Base-by-base conservation (phyloP, 768 basidiomycete species). In the Xerocomellus chrysenteron region DNA sequence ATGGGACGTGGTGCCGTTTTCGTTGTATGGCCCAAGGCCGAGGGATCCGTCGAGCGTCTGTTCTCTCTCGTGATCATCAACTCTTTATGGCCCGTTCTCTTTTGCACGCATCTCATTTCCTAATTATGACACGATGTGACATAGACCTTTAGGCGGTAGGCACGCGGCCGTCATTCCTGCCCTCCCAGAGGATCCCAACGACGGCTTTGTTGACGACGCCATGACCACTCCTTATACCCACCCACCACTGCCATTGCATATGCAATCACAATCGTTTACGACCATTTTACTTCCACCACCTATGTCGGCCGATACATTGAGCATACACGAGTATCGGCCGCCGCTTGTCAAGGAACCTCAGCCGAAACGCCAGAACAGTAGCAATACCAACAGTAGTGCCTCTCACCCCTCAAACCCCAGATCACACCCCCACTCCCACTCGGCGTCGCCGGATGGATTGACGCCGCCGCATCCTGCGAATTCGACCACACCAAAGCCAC, bases 91-190 rank as follows among this genome's bases (percentile, higher is more conserved):
- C 63, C 57, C 52, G 40, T 48, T 39, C 47, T 63, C 56, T 60
- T 63, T 64, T 60, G 16, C 61, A 54, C 50, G 52, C 50, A 56
- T 57, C 66, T 69, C 61, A 60, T 66, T 69, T 63, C 65, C 56
- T 58, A 65, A 60, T 68, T 59, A 70, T 71, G 63, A 71, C 64
- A 62, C 55, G 58, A 73, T 71, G 45, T 67, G 48, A 68, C 64
- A 65, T 67, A 90, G 88, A 62, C 86, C 83, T 44, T 78, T 91
- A 54, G 90, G 90, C 53, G 90, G 90, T 63, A 79, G 90, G 39
- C 90, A 92, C 62, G 90, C 90, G 37, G 84, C 88, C 58, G 90
- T 92, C 52, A 87, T 87, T 49, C 89, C 89, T 45, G 89, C 89
- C 0, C 76, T 90, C 7, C 87, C 88, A 9, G 90, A 91, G 65